phyloP scores from a whole-genome alignment of 768 basidiomycete genomes.

The Serendipita sp. region DNA sequence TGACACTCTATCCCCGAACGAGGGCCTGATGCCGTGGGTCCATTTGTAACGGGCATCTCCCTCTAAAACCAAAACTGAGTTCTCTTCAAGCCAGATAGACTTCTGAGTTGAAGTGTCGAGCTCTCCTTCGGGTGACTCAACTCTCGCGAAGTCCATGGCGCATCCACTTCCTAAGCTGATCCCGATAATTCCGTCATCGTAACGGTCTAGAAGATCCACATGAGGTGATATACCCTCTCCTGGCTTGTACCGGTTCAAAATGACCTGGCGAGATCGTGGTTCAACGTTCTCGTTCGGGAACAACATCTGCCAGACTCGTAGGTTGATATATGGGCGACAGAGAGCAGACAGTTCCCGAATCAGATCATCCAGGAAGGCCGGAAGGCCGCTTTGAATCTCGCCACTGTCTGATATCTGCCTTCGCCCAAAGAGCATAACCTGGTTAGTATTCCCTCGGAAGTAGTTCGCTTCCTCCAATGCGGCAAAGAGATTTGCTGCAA shows the following conservation, averaged over 20 bases:
- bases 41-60: conserved; percentile 73
- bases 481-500: conserved; percentile 6
- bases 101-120: conserved; percentile 15
- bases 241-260: conserved; percentile 76
- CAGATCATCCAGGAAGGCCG: conserved; percentile 37
- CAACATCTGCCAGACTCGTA: conserved; percentile 35
- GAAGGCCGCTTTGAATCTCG: conserved; percentile 27
- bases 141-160: conserved; percentile 53
- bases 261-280: conserved; percentile 54
- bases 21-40: conserved; percentile 72
- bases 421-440: conserved; percentile 77
- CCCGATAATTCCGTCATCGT: conserved; percentile 80
- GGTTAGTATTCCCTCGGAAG: conserved; percentile 36
- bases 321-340: conserved; percentile 36
- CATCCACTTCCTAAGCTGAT: conserved; percentile 69
- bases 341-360: conserved; percentile 34
- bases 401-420: conserved; percentile 8
- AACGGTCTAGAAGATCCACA: conserved; percentile 70
- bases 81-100: conserved; percentile 57
- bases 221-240: conserved; percentile 85
- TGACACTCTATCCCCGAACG: conserved; percentile 44
- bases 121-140: conserved; percentile 10
- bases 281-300: conserved; percentile 35
- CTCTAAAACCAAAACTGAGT: conserved; percentile 63
- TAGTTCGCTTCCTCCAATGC: conserved; percentile 14